These are phyloP conservation scores for Spathaspora passalidarum DNA, from an alignment of 805 yeast species.

Conservation along the genomic window DNA sequence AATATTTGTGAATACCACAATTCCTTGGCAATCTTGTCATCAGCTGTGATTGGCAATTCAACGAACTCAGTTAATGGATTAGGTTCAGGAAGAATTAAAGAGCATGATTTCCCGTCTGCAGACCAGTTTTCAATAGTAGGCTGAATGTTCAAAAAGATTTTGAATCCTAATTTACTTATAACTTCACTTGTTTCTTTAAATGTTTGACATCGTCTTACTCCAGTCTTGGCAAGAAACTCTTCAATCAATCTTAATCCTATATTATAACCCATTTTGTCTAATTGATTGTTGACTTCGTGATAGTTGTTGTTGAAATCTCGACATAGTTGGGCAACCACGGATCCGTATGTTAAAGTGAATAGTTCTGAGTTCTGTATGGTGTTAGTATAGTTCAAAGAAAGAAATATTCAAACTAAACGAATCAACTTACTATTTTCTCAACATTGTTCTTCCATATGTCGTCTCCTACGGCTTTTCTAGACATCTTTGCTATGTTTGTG, in stretches of 20 bases:
- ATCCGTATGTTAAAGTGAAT: constrained; percentile 92
- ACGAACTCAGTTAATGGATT: constrained; percentile 95
- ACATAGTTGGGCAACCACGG: constrained; percentile 88
- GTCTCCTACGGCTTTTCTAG: constrained; percentile 52
- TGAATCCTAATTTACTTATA: constrained; percentile 83
- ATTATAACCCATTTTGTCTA: constrained; percentile 92
- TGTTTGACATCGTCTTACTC: constrained; percentile 74
- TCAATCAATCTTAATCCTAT: constrained; percentile 90
- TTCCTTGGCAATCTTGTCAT: constrained; percentile 62
- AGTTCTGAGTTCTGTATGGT: constrained; percentile 72
- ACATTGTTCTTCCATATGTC: constrained; percentile 88
- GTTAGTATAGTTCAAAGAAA: constrained; percentile 8
- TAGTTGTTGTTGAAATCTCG: constrained; percentile 78
- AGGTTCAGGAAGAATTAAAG: constrained; percentile 62
- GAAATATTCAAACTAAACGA: no score
- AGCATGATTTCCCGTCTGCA: constrained; percentile 68
- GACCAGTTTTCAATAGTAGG: constrained; percentile 80
- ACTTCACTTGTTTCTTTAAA: constrained; percentile 87
- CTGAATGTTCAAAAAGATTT: constrained; percentile 77
- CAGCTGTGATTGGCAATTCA: constrained; percentile 72
- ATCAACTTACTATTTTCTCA: constrained; percentile 71
- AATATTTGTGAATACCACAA: constrained; percentile 92
- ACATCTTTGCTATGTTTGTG: constrained; percentile 14
- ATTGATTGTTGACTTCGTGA: constrained; percentile 72
- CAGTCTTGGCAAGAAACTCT: constrained; percentile 86